These are phyloP conservation scores for Tetrahymena malaccensis DNA, from an alignment of 73 alveolate species.

Conservation along the genomic window DNA sequence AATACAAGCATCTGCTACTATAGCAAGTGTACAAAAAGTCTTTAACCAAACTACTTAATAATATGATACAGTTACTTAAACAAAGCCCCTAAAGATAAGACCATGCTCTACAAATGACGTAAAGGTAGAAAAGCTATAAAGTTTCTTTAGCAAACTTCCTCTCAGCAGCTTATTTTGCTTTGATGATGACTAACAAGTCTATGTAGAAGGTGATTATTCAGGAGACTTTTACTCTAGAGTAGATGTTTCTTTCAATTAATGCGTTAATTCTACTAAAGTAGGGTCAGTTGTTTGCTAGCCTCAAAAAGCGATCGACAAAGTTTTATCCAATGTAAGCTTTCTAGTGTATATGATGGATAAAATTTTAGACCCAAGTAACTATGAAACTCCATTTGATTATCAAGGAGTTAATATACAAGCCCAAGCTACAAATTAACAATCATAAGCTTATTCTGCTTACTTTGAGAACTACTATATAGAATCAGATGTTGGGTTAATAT, in stretches of 20 bases:
- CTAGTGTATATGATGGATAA: background rate
- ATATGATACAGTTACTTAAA: background rate
- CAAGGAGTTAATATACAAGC: background rate
- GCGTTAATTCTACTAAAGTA: background rate
- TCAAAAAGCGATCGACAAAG: background rate
- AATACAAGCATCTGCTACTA: background rate
- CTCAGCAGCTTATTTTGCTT: no score
- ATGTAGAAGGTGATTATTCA: no score
- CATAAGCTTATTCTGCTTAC: background rate
- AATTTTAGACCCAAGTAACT: background rate
- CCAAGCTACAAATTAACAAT: background rate
- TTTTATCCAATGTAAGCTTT: no score
- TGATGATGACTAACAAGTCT: no score
- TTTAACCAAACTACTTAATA: no score
- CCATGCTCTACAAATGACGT: no score
- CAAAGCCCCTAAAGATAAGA: background rate
- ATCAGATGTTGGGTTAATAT: background rate
- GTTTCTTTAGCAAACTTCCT: no score
- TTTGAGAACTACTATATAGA: no score
- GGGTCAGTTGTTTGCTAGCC: background rate
- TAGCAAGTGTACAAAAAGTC: no score
- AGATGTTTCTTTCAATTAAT: background rate
- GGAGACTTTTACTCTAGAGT: background rate
- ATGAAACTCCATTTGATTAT: background rate
- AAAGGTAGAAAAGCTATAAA: no score